Base-by-base conservation (phyloP, 768 basidiomycete genomes). In the Termitomyces bulborhizus region DNA sequence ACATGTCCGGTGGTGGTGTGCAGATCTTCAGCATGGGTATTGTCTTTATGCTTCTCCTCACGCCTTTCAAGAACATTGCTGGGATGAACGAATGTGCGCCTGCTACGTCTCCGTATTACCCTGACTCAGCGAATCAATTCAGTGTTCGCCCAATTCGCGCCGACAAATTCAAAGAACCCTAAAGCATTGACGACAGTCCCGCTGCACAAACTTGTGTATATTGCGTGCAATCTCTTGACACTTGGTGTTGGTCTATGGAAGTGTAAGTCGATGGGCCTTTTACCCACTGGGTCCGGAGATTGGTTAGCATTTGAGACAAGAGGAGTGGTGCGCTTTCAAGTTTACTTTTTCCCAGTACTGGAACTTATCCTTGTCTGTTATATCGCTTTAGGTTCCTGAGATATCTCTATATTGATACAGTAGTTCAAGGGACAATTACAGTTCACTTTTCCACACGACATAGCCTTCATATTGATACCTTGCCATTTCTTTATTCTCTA, bases 21-120 rank as follows among this genome's bases (percentile, higher is more conserved):
- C 95, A 98, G 70, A 88, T 98, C 42, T 97, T 98, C 70, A 95
- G 93, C 71, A 92, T 98, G 76, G 93, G 95, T 34, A 95, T 94
- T 68, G 88, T 98, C 21, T 87, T 93, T 66, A 94, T 95, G 91
- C 79, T 98, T 12, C 79, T 98, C 55, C 74, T 91, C 55, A 80
- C 83, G 9, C 95, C 95, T 0, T 85, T 96, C 72, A 91, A 88
- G 69, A 93, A 92, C 53, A 67, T 94, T 12, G 79, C 82, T 51
- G 80, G 79, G 7, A 90, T 97, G 50, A 88, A 94, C 65, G 75
- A 81, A 21, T 84, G 93, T 94, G 53, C 60, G 86, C 70, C 18
- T 13, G n/a, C 26, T 6, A 39, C 27, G 42, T 15, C 55, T 42
- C 24, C 16, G n/a, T 24, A 41, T 18, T 12, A 51, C 6, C 4